A percentile compares a stretch with the other conserved stretches of the same genome.
phyloP scores from a whole-genome alignment of 345 rosid genomes.

The Durio zibethinus region DNA sequence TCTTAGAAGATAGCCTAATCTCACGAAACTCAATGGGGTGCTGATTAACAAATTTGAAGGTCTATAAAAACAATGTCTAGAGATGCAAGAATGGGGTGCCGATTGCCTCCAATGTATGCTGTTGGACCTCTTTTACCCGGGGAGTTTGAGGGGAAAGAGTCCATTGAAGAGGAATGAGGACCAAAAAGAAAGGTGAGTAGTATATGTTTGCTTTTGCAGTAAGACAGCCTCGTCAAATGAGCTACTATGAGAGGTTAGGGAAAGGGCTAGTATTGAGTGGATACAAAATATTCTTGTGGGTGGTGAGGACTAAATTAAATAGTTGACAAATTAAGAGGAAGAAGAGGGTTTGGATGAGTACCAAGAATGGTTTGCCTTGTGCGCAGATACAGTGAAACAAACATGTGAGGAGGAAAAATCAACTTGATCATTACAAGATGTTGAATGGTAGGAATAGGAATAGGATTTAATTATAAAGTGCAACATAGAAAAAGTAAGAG shows the following conservation, averaged over 20 bases:
- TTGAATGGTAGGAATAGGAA: neutral
- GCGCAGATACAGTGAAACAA: neutral
- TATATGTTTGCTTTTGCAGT: slow-evolving; percentile 50
- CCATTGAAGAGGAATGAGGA: slow-evolving; percentile 34
- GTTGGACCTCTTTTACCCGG: slow-evolving; percentile 36
- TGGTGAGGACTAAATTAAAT: slow-evolving; percentile 28
- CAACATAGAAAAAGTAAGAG: too few relatives aligned
- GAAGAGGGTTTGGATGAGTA: slow-evolving; percentile 16
- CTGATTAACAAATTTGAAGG: slow-evolving; percentile 37
- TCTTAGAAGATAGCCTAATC: slow-evolving; percentile 5
- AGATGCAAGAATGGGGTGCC: slow-evolving; percentile 8
- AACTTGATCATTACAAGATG: neutral
- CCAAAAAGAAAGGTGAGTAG: slow-evolving; percentile 34
- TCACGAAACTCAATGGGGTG: slow-evolving; percentile 25
- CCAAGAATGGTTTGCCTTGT: slow-evolving; percentile 28
- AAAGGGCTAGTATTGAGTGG: slow-evolving; percentile 34
- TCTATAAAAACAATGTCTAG: slow-evolving; percentile 28
- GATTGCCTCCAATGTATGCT: slow-evolving; percentile 26
- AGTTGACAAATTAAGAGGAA: slow-evolving; percentile 37
- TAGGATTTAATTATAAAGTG: neutral
- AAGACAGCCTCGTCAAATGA: slow-evolving; percentile 29
- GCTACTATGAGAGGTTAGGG: slow-evolving; percentile 40
- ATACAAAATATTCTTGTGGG: slow-evolving; percentile 40
- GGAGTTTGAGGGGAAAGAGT: slow-evolving; percentile 16
- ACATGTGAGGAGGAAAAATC: neutral